Percentiles rank a stretch among this genome's conserved stretches.
Evolutionary conservation across 2,329 filamentous ascomycete genomes (phyloP).

Genomic region (Neophaeococcomyces mojaviensis): DNA sequence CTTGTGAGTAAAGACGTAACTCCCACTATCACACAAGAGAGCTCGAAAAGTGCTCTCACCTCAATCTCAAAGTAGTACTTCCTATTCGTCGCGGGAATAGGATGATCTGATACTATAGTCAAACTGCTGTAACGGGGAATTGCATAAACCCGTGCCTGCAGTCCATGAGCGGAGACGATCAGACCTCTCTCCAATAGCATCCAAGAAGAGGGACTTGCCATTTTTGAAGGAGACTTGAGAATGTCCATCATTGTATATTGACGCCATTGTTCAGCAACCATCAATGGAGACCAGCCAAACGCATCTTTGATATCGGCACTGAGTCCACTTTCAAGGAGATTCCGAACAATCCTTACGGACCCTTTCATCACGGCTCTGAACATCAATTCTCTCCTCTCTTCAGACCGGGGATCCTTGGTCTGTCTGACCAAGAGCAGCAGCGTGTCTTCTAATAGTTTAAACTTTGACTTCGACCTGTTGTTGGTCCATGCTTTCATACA

Average conservation of each 20-base stretch:
- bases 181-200: not conserved
- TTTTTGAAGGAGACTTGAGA: not conserved
- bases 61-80: conserved; percentile 1
- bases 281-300: not conserved
- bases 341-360: not conserved
- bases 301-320: not conserved
- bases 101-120: not conserved
- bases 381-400: not conserved
- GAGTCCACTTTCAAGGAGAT: not conserved
- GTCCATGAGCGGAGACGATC: not conserved
- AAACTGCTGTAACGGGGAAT: not conserved
- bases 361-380: not conserved
- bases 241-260: not conserved
- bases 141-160: not conserved
- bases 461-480: not conserved
- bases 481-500: not conserved
- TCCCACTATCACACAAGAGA: not conserved
- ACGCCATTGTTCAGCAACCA: not conserved
- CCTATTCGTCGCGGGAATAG: not conserved
- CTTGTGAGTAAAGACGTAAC: not conserved
- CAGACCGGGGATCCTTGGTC: not conserved
- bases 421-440: not conserved
- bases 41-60: not conserved
- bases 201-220: not conserved
- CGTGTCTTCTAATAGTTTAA: not conserved